Evolutionary conservation across 345 rosid species (phyloP).

Genomic region (Pelargonium nanum): DNA sequence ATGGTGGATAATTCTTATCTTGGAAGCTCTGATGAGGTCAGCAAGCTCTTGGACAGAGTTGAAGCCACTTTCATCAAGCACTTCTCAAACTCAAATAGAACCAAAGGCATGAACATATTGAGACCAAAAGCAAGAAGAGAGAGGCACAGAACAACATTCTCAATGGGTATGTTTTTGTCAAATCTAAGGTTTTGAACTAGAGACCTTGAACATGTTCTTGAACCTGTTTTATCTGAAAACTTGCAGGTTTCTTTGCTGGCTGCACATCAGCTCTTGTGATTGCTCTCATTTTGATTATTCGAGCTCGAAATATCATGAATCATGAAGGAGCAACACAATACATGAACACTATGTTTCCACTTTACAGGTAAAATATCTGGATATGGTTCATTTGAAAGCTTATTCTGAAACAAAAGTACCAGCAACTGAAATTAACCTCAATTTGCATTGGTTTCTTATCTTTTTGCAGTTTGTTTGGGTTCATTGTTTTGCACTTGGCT

Average conservation of each 20-base stretch:
- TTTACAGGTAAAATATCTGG: constrained; percentile 23
- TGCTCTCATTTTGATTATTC: constrained; percentile 42
- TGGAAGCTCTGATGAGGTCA: constrained; percentile 68
- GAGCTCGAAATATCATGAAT: constrained; percentile 35
- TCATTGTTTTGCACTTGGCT: constrained; percentile 55
- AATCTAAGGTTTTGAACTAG: constrained; percentile 12
- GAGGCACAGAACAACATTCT: constrained; percentile 55
- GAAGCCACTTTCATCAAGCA: constrained; percentile 59
- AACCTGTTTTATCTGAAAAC: background rate
- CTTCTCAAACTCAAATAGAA: constrained; percentile 61
- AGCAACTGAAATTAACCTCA: too few relatives aligned
- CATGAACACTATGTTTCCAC: constrained; percentile 76
- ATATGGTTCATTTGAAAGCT: too few relatives aligned
- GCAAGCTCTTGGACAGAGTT: constrained; percentile 43
- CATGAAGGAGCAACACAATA: constrained; percentile 35
- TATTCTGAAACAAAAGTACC: too few relatives aligned
- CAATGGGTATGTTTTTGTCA: constrained; percentile 27
- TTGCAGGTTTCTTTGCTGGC: constrained; percentile 56
- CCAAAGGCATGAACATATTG: constrained; percentile 50
- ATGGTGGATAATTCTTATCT: constrained; percentile 62
- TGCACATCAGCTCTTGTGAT: constrained; percentile 52
- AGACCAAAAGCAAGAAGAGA: constrained; percentile 51
- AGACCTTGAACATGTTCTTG: background rate
- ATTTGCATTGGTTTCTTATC: too few relatives aligned
- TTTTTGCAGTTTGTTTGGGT: constrained; percentile 42